phyloP scores from a whole-genome alignment of 768 basidiomycete species.

The Lentinus tigrinus region DNA sequence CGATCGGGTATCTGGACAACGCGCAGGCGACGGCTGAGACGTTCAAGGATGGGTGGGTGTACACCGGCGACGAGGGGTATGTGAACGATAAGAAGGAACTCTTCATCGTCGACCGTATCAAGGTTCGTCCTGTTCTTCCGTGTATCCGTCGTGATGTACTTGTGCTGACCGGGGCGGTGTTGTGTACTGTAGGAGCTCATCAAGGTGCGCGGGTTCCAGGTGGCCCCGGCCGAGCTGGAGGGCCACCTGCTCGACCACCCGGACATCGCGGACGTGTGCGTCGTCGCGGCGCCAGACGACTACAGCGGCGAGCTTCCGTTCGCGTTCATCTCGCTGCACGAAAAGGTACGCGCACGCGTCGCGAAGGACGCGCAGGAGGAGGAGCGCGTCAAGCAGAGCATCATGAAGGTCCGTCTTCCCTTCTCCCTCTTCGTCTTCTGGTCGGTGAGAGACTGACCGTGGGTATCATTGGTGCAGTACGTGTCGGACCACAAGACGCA shows the following conservation, averaged over 20 bases:
- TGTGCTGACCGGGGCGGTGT: constrained; percentile 24
- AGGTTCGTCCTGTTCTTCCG: constrained; percentile 3
- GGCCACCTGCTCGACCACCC: constrained; percentile 35
- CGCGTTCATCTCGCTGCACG: constrained; percentile 59
- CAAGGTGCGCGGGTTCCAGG: constrained; percentile 53
- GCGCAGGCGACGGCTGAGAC: constrained; percentile 40
- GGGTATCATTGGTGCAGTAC: constrained; percentile 13
- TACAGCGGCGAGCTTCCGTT: constrained; percentile 74
- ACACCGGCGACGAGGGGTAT: constrained; percentile 31
- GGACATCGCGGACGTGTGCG: constrained; percentile 41
- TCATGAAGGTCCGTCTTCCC: constrained; percentile 58
- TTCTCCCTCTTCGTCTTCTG: constrained; percentile 29
- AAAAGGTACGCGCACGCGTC: constrained; percentile 36
- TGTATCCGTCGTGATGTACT: too few species aligned
- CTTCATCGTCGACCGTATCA: constrained; percentile 24
- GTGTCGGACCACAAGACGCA: constrained; percentile 29
- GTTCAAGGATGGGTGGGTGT: constrained; percentile 27
- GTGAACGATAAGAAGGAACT: constrained; percentile 19
- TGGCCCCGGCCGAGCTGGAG: constrained; percentile 37
- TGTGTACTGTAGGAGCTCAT: constrained; percentile 55
- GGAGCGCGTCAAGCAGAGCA: constrained; percentile 39
- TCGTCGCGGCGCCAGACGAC: constrained; percentile 65
- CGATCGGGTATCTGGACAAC: constrained; percentile 58
- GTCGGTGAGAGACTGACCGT: too few species aligned
- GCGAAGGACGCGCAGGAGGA: constrained; percentile 34